A percentile compares a stretch with the other conserved stretches of the same genome.
Evolutionary conservation across 2,329 filamentous ascomycete genomes (phyloP).

Genomic region (Penicillium sp.): DNA sequence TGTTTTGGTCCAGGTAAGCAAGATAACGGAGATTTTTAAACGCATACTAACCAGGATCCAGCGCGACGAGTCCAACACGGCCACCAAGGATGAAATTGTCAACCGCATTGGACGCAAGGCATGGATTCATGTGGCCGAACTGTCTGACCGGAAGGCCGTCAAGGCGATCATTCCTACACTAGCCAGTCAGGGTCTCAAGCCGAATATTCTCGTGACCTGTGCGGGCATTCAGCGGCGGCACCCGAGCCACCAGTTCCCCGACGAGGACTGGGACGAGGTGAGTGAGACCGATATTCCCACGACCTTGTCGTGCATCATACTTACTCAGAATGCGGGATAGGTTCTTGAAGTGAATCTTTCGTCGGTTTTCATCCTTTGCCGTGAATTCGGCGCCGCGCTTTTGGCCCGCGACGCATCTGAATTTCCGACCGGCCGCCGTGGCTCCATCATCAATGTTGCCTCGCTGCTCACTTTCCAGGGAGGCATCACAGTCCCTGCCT

Average conservation of each 20-base stretch:
- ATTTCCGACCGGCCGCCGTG: conserved; percentile 27
- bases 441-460: conserved; percentile 72
- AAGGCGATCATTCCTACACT: conserved; percentile 39
- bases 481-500: conserved; percentile 66
- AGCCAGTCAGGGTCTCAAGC: conserved; percentile 46
- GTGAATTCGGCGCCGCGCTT: conserved; percentile 34
- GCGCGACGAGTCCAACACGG: conserved; percentile 49
- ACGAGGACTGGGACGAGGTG: conserved; percentile 67
- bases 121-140: conserved; percentile 42
- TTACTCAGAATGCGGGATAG: conserved; percentile 25
- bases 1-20: conserved; percentile 37
- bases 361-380: conserved; percentile 59
- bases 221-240: conserved; percentile 80
- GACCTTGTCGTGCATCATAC: too few relatives aligned
- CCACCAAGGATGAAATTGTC: conserved; percentile 40
- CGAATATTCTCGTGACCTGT: conserved; percentile 78
- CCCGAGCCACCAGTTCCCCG: conserved; percentile 67
- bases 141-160: conserved; percentile 40
- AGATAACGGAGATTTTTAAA: background rate
- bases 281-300: conserved; percentile 8
- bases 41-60: conserved; percentile 23
- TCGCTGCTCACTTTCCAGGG: conserved; percentile 79
- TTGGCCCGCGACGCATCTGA: conserved; percentile 26
- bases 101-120: conserved; percentile 38
- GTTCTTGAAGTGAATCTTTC: conserved; percentile 84